Conservation (phyloP, 768 basidiomycete genomes). For the Macrolepiota fuliginosa region DNA sequence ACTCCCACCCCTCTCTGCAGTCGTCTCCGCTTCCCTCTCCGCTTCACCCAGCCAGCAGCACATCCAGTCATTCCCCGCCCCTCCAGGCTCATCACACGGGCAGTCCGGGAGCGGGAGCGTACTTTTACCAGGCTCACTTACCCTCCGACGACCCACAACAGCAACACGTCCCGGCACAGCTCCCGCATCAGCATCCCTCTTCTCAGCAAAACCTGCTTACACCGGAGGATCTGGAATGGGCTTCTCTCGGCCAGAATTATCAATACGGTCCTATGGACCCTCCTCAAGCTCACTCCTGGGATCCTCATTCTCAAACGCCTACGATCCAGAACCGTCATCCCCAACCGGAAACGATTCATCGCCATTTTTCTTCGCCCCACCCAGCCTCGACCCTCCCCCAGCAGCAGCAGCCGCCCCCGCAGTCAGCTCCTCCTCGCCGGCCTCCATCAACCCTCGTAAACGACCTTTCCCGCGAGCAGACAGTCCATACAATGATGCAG, state of each 20-base stretch:
- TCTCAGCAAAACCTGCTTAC: constrained; percentile 47
- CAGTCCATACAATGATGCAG: constrained; percentile 33
- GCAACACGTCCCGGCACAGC: constrained; percentile 69
- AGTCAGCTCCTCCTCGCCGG: constrained; percentile 21
- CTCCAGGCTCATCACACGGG: constrained; percentile 19
- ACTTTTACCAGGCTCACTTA: constrained; percentile 55
- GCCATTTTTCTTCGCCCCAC: constrained; percentile 67
- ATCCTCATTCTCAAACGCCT: constrained; percentile 17
- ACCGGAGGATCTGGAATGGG: constrained; percentile 52
- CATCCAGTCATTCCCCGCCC: constrained; percentile 32
- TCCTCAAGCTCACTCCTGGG: constrained; percentile 9
- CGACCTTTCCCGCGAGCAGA: constrained; percentile 63
- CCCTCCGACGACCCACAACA: constrained; percentile 56
- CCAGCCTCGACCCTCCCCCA: constrained; percentile 21
- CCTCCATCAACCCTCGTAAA: constrained; percentile 48
- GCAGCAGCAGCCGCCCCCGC: constrained; percentile 28
- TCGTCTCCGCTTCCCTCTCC: constrained; percentile 73
- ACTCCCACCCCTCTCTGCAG: constrained; percentile 72
- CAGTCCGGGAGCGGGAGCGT: constrained; percentile 42
- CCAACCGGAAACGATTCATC: constrained; percentile 43
- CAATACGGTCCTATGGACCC: constrained; percentile 15
- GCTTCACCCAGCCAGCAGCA: constrained; percentile 35
- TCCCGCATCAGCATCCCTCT: constrained; percentile 66
- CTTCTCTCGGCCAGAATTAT: constrained; percentile 33
- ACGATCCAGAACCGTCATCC: constrained; percentile 20